Base-by-base conservation (phyloP, 768 basidiomycete species). In the Rickenella mellea region DNA sequence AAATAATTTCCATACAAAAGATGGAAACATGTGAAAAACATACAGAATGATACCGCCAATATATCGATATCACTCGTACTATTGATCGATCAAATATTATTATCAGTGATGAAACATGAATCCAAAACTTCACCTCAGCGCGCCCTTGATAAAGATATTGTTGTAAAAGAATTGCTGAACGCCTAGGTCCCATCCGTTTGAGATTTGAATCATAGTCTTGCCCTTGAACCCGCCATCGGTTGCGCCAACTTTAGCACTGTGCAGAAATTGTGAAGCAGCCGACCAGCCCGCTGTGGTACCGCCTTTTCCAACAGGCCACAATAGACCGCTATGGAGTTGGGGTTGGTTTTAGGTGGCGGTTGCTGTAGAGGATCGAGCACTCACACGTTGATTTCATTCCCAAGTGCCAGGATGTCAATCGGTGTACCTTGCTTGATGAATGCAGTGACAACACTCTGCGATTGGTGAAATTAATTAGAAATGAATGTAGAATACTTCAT, bases 301-400 rank as follows among this genome's bases (percentile, higher is more conserved):
- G 42, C 75, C 75, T 25, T 63, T 59, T 31, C 76, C 78, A 20
- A 67, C 63, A 8, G 78, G 78, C 76, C 76, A 80, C 17, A 80
- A 66, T 25, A 81, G 59, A 11, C 78, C 78, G 46, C 73, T n/a
- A n/a, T n/a, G n/a, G n/a, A n/a, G n/a, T n/a, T n/a, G n/a, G n/a
- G n/a, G n/a, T n/a, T n/a, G n/a, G n/a, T n/a, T n/a, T n/a, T n/a
- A n/a, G n/a, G n/a, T n/a, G n/a, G n/a, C n/a, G n/a, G n/a, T n/a
- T n/a, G n/a, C n/a, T n/a, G n/a, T n/a, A n/a, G n/a, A n/a, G n/a
- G n/a, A n/a, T n/a, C n/a, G n/a, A n/a, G n/a, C n/a, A n/a, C n/a
- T n/a, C n/a, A n/a, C n/a, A n/a, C 65, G 58, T 78, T 79, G 51
- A 81, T 80, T 55, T 81, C 78, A 48, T 81, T 80, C 8, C 78